Evolutionary conservation across 805 yeast species (phyloP).

Genomic region (Pichia thaimueangensis): DNA sequence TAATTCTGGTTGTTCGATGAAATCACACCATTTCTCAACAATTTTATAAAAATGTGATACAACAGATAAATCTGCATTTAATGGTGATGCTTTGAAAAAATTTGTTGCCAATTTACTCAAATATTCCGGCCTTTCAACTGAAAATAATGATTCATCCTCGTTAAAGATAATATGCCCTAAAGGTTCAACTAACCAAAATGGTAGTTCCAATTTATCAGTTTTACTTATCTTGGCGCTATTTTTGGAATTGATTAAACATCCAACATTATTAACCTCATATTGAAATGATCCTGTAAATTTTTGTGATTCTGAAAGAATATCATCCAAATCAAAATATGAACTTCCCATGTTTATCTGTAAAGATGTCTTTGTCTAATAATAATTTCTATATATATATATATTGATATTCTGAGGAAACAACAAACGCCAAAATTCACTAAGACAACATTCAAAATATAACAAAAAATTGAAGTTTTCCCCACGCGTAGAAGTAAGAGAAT

Average conservation of each 20-base stretch:
- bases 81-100: slow-evolving; percentile 64
- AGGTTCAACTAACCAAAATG: slow-evolving; percentile 71
- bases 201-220: slow-evolving; percentile 67
- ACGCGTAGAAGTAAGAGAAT: too few relatives aligned
- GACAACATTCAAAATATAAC: too few relatives aligned
- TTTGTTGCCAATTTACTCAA: slow-evolving; percentile 61
- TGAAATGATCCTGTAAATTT: slow-evolving; percentile 8
- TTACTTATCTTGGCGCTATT: slow-evolving; percentile 47
- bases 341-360: not conserved
- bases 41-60: slow-evolving; percentile 47
- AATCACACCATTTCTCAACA: slow-evolving; percentile 68
- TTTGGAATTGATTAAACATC: slow-evolving; percentile 75
- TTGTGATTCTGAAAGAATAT: slow-evolving; percentile 62
- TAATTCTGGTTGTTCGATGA: slow-evolving; percentile 63
- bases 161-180: slow-evolving; percentile 2
- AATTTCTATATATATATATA: too few relatives aligned
- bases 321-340: slow-evolving; percentile 70
- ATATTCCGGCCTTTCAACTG: slow-evolving; percentile 66
- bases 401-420: too few relatives aligned
- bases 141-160: slow-evolving; percentile 36
- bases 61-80: slow-evolving; percentile 17
- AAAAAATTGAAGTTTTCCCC: too few relatives aligned
- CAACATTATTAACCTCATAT: slow-evolving; percentile 47
- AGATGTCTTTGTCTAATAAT: too few relatives aligned
- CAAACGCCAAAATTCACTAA: not conserved